A percentile compares a stretch with the other conserved stretches of the same genome.
These are phyloP conservation scores for Akanthomyces uredinophilus DNA, from an alignment of 2,329 filamentous ascomycete genomes.

Conservation along the genomic window DNA sequence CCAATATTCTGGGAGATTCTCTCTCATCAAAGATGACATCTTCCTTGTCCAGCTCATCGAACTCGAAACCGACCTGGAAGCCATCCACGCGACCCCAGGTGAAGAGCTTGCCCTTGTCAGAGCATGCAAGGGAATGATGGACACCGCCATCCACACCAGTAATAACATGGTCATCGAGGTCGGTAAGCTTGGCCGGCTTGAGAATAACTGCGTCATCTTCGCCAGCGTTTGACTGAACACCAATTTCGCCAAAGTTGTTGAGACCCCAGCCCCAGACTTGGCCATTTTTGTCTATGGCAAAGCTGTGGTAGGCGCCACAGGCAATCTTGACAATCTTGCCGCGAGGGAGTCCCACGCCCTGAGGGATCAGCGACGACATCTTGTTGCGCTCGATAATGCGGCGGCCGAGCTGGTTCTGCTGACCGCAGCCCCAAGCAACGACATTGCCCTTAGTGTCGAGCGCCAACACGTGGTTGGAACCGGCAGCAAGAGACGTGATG, in stretches of 20 bases:
- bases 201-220: constrained; percentile 60
- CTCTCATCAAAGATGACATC: constrained; percentile 58
- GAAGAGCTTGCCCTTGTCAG: constrained; percentile 50
- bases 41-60: constrained; percentile 44
- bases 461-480: constrained; percentile 67
- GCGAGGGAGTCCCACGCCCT: constrained; percentile 52
- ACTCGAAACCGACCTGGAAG: constrained; percentile 50
- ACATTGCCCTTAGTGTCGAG: constrained; percentile 61
- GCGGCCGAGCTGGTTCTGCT: constrained; percentile 61
- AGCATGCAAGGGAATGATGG: constrained; percentile 69
- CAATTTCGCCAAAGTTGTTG: constrained; percentile 82
- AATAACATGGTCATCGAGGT: constrained; percentile 60
- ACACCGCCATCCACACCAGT: constrained; percentile 62
- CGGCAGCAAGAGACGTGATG: constrained; percentile 58
- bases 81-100: constrained; percentile 56
- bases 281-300: constrained; percentile 67
- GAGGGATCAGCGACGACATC: constrained; percentile 54
- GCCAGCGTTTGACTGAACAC: constrained; percentile 51
- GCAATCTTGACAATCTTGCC: constrained; percentile 52
- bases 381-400: constrained; percentile 57
- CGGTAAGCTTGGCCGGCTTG: constrained; percentile 62
- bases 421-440: constrained; percentile 66
- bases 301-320: constrained; percentile 75
- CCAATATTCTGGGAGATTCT: constrained; percentile 60
- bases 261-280: constrained; percentile 77